A percentile compares a stretch with the other conserved stretches of the same genome.
These are phyloP conservation scores for Pleurotus platypus DNA, from an alignment of 768 basidiomycete genomes.

Conservation along the genomic window DNA sequence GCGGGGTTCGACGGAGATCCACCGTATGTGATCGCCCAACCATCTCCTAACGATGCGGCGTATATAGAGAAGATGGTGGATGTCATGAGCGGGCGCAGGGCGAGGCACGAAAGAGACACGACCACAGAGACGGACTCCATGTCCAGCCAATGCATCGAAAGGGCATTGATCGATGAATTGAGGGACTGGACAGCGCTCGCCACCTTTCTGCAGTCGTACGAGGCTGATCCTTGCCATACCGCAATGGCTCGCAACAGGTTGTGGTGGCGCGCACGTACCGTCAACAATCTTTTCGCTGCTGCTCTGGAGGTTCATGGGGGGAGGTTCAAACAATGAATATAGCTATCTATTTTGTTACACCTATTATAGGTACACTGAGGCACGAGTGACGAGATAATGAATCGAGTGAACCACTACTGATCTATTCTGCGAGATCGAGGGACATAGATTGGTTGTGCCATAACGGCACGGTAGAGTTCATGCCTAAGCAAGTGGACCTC, in stretches of 20 bases:
- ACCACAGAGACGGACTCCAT: background rate
- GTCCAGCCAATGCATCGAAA: background rate
- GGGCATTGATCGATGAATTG: background rate
- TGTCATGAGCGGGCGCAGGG: conserved; percentile 6
- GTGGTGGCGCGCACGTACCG: background rate
- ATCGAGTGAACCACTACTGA: too few relatives aligned
- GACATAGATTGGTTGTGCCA: background rate
- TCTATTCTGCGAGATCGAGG: too few relatives aligned
- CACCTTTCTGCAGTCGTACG: background rate
- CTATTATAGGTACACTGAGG: too few relatives aligned
- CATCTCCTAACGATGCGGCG: background rate
- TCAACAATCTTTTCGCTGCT: background rate
- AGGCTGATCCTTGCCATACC: background rate
- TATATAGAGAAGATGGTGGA: conserved; percentile 1
- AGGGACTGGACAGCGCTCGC: background rate
- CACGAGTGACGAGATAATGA: too few relatives aligned
- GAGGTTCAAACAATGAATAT: background rate
- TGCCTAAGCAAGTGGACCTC: background rate
- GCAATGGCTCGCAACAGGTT: background rate
- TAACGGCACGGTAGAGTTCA: background rate
- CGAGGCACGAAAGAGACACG: background rate
- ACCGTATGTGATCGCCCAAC: background rate
- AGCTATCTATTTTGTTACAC: background rate
- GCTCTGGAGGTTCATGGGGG: background rate
- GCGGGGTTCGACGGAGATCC: background rate